These are phyloP conservation scores for Sistotremastrum niveocremeum DNA, from an alignment of 768 basidiomycete species.

Conservation along the genomic window DNA sequence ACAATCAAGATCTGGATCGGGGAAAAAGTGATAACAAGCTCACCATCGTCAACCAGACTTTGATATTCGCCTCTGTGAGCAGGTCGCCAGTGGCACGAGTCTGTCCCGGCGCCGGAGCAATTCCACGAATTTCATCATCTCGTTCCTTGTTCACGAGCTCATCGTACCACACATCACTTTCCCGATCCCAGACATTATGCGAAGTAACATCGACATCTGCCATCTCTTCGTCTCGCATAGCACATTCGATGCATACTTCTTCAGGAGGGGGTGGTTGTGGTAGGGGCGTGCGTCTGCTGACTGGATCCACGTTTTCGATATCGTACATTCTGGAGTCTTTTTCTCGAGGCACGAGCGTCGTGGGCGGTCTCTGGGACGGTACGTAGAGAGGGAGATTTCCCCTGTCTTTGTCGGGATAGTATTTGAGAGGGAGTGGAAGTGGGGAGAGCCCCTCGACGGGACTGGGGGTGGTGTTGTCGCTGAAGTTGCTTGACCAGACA, in stretches of 20 bases:
- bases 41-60: slow-evolving; percentile 68
- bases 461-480: no score
- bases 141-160: slow-evolving; percentile 63
- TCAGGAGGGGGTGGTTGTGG: no score
- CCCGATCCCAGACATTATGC: slow-evolving; percentile 82
- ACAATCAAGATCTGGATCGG: slow-evolving; percentile 5
- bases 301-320: no score
- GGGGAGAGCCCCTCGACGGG: no score
- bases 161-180: slow-evolving; percentile 70
- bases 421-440: no score
- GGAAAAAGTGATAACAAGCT: slow-evolving; percentile 15
- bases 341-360: no score
- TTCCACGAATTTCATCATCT: slow-evolving; percentile 47
- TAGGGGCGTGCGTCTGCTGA: no score
- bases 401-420: no score
- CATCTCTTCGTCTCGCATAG: slow-evolving; percentile 98
- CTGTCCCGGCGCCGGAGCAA: slow-evolving; percentile 13
- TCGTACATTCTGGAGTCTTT: no score
- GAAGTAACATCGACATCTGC: slow-evolving; percentile 84
- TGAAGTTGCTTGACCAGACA: no score
- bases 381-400: no score
- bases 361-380: no score
- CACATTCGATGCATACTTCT: slow-evolving; percentile 91
- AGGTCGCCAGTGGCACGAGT: slow-evolving; percentile 53
- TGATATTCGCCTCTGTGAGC: slow-evolving; percentile 66